Percentiles rank a stretch among this genome's conserved stretches.
Evolutionary conservation across 768 basidiomycete species (phyloP).

Genomic region (Suillus subalutaceus): DNA sequence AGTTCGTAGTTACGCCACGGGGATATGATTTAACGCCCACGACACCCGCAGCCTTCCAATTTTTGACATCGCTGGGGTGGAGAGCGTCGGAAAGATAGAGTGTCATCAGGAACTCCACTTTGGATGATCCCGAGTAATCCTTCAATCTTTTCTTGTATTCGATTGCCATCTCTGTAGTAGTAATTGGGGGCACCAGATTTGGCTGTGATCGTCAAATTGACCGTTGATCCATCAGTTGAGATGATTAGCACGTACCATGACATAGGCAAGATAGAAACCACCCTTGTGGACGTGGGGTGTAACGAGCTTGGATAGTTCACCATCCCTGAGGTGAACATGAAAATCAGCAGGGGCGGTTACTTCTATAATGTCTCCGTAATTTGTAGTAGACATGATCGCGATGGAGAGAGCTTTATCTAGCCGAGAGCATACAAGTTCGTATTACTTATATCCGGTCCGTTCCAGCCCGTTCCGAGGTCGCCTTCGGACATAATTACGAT

Average conservation of each 20-base stretch:
- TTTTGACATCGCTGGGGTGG: constrained; percentile 87
- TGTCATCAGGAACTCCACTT: constrained; percentile 91
- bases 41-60: constrained; percentile 85
- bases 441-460: background rate
- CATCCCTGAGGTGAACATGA: constrained; percentile 96
- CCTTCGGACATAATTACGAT: no score
- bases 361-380: constrained; percentile 15
- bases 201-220: constrained; percentile 55
- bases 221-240: constrained; percentile 15
- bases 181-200: constrained; percentile 89
- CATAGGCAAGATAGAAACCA: constrained; percentile 90
- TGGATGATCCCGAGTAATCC: constrained; percentile 59
- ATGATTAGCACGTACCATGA: constrained; percentile 70
- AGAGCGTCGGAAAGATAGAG: constrained; percentile 92
- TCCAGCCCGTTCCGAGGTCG: background rate
- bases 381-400: constrained; percentile 27
- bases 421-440: background rate
- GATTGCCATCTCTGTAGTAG: constrained; percentile 76
- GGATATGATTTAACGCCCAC: constrained; percentile 96
- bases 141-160: constrained; percentile 79
- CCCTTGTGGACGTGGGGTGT: constrained; percentile 89
- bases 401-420: constrained; percentile 26
- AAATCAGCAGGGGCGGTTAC: constrained; percentile 79
- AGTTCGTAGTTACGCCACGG: constrained; percentile 96
- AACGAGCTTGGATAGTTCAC: constrained; percentile 77